These are phyloP conservation scores for Xylaria acuta DNA, from an alignment of 495 filamentous ascomycete species.

Conservation along the genomic window DNA sequence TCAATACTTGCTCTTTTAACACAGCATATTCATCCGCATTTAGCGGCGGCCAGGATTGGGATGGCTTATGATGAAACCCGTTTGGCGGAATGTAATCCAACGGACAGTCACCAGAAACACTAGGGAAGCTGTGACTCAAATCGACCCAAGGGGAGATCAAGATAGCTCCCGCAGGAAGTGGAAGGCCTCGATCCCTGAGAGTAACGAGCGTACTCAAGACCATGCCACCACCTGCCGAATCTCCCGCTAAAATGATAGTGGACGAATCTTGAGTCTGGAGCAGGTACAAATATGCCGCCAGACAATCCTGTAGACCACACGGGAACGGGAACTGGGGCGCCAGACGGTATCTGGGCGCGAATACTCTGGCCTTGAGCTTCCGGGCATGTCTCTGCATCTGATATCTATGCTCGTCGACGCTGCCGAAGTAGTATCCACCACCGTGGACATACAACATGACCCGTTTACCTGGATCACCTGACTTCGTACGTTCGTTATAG, in stretches of 20 bases:
- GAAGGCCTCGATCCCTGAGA: conserved; percentile 78
- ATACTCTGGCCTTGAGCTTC: conserved; percentile 85
- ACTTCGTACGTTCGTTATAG: conserved; percentile 71
- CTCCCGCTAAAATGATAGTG: conserved; percentile 82
- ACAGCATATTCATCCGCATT: conserved; percentile 67
- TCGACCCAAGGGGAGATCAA: conserved; percentile 94
- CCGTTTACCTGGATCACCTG: conserved; percentile 63
- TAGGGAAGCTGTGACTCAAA: conserved; percentile 92
- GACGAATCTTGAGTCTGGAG: conserved; percentile 73
- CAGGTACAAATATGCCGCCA: conserved; percentile 85
- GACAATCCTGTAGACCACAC: conserved; percentile 85
- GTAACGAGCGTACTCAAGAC: conserved; percentile 78
- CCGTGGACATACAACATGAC: conserved; percentile 96
- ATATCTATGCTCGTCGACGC: conserved; percentile 92
- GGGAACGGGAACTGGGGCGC: conserved; percentile 96
- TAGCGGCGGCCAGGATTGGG: conserved; percentile 87
- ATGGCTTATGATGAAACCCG: conserved; percentile 87
- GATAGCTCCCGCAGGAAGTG: conserved; percentile 86
- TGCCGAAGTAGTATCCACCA: conserved; percentile 76
- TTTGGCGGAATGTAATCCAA: conserved; percentile 86
- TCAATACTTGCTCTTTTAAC: conserved; percentile 49
- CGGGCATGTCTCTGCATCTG: conserved; percentile 94
- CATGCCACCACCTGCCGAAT: conserved; percentile 92
- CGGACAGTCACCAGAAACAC: conserved; percentile 72
- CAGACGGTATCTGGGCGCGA: conserved; percentile 87